Base-by-base conservation (phyloP, 2,329 filamentous ascomycete genomes). In the Drechmeria coniospora region DNA sequence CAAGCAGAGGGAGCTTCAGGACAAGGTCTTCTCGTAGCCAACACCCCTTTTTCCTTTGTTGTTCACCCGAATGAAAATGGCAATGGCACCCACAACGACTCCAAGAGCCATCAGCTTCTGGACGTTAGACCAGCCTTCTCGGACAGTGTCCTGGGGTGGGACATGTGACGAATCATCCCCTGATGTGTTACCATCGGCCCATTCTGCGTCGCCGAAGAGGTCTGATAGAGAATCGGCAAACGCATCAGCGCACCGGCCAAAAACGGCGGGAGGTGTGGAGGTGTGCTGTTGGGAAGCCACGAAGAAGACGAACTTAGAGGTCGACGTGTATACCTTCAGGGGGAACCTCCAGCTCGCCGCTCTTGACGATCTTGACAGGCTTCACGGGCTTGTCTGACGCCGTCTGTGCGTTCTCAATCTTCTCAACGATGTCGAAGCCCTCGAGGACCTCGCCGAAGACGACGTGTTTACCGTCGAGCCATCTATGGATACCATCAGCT, bases 281-380 rank as follows among this genome's bases (percentile, higher is more conserved):
- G 15, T 21, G 30, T 32, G 29, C 19, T 17, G 19, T 21, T 31
- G 23, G 27, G 14, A 26, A 28, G 31, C 34, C 32, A 32, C 31
- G 32, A 26, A 36, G 38, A 30, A 34, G 35, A 36, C 20, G 20
- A 9, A 40, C 50, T 59, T 63, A 90, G 58, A 90, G 79, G 62
- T 90, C 81, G 61, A 76, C 70, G 61, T 84, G 79, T 65, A 83
- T 87, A 90, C 82, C 82, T 90, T 90, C 82, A 65, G 73, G 64
- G 53, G 80, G 78, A 41, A 86, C 76, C 54, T 76, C 68, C 44
- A 90, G 63, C 66, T 87, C 80, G 56, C 82, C 82, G 58, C 78
- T 82, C 69, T 84, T 81, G 52, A 54, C 67, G 48, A 92, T 83
- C 65, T 74, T 86, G 57, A 90, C 64, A 13, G 63, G 50, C 58